Evolutionary conservation across 202 grass and related monocot species (phyloP).

Genomic region (Alloteropsis angusta): DNA sequence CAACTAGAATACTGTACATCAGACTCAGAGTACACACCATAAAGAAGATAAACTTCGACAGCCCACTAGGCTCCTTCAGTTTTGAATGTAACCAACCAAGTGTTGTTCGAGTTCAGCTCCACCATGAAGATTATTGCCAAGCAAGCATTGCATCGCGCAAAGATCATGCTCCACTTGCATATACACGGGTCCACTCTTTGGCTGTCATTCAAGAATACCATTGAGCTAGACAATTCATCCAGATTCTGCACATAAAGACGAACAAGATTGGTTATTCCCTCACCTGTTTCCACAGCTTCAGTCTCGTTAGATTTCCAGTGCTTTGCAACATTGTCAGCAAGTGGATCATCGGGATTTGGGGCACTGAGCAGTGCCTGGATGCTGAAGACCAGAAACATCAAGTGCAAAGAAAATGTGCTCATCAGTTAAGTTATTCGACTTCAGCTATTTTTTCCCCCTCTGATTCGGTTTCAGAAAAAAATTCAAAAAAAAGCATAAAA

Average conservation of each 20-base stretch:
- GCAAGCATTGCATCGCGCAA: not conserved
- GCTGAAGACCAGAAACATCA: slow-evolving; percentile 27
- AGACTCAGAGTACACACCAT: not conserved
- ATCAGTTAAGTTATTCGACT: not conserved
- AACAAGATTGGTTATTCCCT: not conserved
- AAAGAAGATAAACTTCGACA: slow-evolving; percentile 2
- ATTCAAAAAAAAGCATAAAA: not conserved
- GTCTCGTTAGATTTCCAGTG: slow-evolving; percentile 86
- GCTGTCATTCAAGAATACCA: slow-evolving; percentile 20
- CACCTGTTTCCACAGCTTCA: slow-evolving; percentile 94
- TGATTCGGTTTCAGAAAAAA: not conserved
- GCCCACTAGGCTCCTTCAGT: not conserved
- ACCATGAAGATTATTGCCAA: slow-evolving; percentile 12
- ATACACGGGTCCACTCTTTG: slow-evolving; percentile 76
- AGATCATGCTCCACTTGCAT: slow-evolving; percentile 54
- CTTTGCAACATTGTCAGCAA: slow-evolving; percentile 86
- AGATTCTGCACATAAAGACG: not conserved
- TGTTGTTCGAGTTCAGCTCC: not conserved
- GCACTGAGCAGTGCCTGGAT: slow-evolving; percentile 88
- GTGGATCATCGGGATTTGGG: slow-evolving; percentile 79
- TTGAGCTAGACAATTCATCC: not conserved
- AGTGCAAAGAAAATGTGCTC: not conserved
- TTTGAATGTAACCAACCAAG: not conserved
- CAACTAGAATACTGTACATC: slow-evolving; percentile 31
- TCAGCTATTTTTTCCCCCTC: not conserved